Percentiles rank a stretch among this genome's conserved stretches.
phyloP scores from a whole-genome alignment of 176 grass and related monocot species.

The Avena insularis region DNA sequence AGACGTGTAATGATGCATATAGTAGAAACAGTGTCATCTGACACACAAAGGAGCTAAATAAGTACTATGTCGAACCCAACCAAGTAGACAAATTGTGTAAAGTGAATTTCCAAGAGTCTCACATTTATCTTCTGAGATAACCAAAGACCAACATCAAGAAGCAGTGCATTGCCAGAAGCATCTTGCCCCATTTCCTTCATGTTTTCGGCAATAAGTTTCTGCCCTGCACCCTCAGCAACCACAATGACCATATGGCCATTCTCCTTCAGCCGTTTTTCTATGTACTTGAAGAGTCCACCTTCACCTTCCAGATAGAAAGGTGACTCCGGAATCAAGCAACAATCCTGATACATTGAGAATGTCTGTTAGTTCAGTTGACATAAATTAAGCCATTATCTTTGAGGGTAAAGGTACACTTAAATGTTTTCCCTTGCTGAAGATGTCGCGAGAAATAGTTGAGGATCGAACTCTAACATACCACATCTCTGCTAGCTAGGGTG shows the following conservation, averaged over 20 bases:
- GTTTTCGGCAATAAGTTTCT: constrained; percentile 83
- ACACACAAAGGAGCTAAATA: not conserved
- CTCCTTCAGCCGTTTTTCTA: constrained; percentile 92
- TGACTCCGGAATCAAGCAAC: constrained; percentile 96
- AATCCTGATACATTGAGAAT: constrained; percentile 68
- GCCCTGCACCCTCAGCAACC: constrained; percentile 96
- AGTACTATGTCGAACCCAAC: not conserved
- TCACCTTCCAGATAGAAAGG: constrained; percentile 92
- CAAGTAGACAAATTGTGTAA: not conserved
- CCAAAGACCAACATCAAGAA: constrained; percentile 96
- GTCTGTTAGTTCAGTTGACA: constrained; percentile 8
- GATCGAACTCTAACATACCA: constrained; percentile 89
- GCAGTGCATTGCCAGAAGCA: constrained; percentile 85
- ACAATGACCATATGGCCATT: constrained; percentile 98
- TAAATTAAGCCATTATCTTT: constrained; percentile 4
- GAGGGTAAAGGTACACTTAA: not conserved
- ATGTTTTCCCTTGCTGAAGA: constrained; percentile 20
- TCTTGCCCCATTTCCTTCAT: constrained; percentile 75
- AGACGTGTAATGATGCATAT: not conserved
- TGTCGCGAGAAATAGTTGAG: no score
- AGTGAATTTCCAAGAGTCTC: not conserved
- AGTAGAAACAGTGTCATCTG: not conserved
- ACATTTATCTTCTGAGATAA: constrained; percentile 98
- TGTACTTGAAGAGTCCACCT: constrained; percentile 80
- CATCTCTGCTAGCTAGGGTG: constrained; percentile 98